A percentile compares a stretch with the other conserved stretches of the same genome.
These are phyloP conservation scores for Malus sieversii DNA, from an alignment of 306 rosid species.

Conservation along the genomic window DNA sequence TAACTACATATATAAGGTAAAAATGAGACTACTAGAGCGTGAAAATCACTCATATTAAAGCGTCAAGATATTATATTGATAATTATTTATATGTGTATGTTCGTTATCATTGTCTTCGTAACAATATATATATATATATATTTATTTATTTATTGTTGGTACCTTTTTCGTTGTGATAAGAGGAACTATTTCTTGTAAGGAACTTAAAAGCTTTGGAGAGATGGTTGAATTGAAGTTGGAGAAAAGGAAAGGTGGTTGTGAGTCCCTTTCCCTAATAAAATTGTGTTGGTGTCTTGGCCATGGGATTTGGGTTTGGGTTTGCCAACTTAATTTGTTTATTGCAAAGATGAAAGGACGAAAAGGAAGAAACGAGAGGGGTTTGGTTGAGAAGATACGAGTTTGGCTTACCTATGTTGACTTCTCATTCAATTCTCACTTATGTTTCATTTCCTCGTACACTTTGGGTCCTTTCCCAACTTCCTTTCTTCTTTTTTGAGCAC, in stretches of 20 bases:
- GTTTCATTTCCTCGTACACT: neutral
- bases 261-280: neutral
- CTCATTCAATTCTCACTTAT: neutral
- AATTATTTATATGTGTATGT: too few species aligned
- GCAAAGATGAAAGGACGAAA: neutral
- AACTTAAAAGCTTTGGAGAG: neutral
- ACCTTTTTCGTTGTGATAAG: too few species aligned
- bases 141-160: neutral
- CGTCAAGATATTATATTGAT: too few species aligned
- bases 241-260: conserved; percentile 10
- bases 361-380: neutral
- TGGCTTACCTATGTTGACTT: conserved; percentile 39
- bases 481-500: neutral
- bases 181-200: neutral
- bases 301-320: neutral
- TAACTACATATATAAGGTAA: too few species aligned
- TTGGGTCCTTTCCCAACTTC: neutral
- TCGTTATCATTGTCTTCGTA: too few species aligned
- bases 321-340: neutral
- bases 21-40: too few species aligned
- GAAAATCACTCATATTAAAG: too few species aligned
- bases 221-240: conserved; percentile 9
- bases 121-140: neutral
- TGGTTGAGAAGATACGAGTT: conserved; percentile 21
- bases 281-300: neutral